Base-by-base conservation (phyloP, 2,329 filamentous ascomycete species). In the Calonectria pseudoreteaudii region DNA sequence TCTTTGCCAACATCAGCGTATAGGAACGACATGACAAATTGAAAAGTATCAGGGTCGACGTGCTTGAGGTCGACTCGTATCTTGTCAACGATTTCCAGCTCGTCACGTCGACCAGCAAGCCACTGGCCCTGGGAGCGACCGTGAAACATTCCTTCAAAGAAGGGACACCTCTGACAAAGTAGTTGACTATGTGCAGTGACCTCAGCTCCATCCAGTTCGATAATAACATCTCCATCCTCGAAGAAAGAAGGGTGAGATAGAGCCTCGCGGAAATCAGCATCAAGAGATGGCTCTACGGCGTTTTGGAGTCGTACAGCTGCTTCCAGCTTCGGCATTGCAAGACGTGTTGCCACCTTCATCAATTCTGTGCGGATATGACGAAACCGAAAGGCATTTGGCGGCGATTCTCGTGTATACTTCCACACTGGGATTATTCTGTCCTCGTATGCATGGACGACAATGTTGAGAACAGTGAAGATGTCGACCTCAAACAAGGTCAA, bases 141-240 rank as follows among this genome's bases (percentile, higher is more conserved):
- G 78, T 94, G 89, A 83, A 98, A 98, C 53, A 99, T 88, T 1
- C 94, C 94, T 75, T 96, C 89, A 77, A 99, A 99, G 88, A 98
- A 99, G 0, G 95, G 95, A 79, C 96, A 98, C 77, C 97, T 90
- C 80, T 93, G 92, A 77, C 95, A 96, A 44, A 98, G 83, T 4
- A 98, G 84, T 6, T 92, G 88, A 76, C 95, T 96, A 80, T 99
- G 97, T 1, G 94, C 93, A 18, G 88, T 86, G 41, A 95, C 86
- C 34, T 93, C 93, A n/a, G 91, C 90, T 28, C 93, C 94, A 73
- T 94, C 91, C 14, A 98, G 88, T 77, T 98, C 93, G 23, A 98
- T 86, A 8, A 96, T 82, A 9, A 95, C 90, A 83, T 99, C 96
- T 3, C 92, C 93, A 80, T 95, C 93, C 9, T 93, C 91, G 76